A percentile compares a stretch with the other conserved stretches of the same genome.
phyloP scores from a whole-genome alignment of 805 yeast species.

The Monosporozyma servazzii region DNA sequence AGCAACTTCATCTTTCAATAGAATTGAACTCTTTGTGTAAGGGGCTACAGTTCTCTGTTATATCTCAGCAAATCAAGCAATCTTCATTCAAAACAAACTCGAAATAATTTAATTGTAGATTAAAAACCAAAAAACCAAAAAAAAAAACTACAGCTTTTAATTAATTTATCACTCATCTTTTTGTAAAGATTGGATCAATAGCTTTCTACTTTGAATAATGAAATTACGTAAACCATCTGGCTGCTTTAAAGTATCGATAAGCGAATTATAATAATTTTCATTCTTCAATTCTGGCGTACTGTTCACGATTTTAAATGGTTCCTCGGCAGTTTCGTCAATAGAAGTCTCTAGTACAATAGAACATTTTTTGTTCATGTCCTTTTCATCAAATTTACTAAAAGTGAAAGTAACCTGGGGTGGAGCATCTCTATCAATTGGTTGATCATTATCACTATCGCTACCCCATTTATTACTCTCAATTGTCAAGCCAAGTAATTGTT shows the following conservation, averaged over 20 bases:
- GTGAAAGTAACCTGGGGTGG: slow-evolving; percentile 28
- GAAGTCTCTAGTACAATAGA: slow-evolving; percentile 37
- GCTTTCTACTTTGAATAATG: not conserved
- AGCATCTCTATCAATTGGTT: slow-evolving; percentile 22
- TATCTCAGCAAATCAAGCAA: too few relatives aligned
- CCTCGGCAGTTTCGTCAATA: not conserved
- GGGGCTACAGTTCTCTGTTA: too few relatives aligned
- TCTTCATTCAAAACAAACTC: too few relatives aligned
- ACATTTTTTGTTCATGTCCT: slow-evolving; percentile 35
- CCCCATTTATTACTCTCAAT: slow-evolving; percentile 38
- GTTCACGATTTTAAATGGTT: slow-evolving; percentile 29
- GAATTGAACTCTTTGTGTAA: too few relatives aligned
- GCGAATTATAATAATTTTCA: not conserved
- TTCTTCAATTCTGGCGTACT: slow-evolving; percentile 33
- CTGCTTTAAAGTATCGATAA: not conserved
- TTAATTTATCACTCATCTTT: not conserved
- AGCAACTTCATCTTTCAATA: not conserved
- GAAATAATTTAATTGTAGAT: too few relatives aligned
- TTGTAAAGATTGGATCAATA: not conserved
- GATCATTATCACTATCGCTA: slow-evolving; percentile 26
- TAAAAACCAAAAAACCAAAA: too few relatives aligned
- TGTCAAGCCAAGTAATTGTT: slow-evolving; percentile 44
- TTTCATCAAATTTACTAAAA: slow-evolving; percentile 41
- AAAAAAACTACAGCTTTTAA: too few relatives aligned
- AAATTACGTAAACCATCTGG: not conserved